Base-by-base conservation (phyloP, 345 rosid genomes). In the Leavenworthia alabamica region DNA sequence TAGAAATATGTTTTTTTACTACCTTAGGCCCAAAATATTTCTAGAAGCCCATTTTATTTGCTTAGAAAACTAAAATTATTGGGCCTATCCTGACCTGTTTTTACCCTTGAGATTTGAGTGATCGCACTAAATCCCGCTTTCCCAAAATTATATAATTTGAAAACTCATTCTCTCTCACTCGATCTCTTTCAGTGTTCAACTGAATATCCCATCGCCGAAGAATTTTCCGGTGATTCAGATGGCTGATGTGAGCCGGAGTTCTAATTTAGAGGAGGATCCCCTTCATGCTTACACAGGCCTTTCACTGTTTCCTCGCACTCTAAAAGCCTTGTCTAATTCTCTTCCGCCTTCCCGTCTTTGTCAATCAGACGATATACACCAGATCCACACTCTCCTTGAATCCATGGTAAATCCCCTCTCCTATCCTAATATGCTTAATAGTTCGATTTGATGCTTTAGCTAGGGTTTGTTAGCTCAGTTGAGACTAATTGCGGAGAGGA, bases 221-320 rank as follows among this genome's bases (percentile, higher is more conserved):
- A 28, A 22, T 45, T 37, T 13, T 0, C 45, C 52, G 68, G 70
- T 35, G 47, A 19, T 13, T 64, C 6, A 36, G 49, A 72, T 72
- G 76, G 6, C 20, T 46, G 51, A 53, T 56, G 40, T 17, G 4
- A 40, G 39, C 20, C 51, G 37, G 37, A 44, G 40, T 16, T 65
- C 76, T 28, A 54, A 32, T 28, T 31, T 55, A 26, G 26, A 19
- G 49, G 57, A 75, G 37, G 88, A 82, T 81, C 90, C 95, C 3
- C 68, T 91, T 10, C 77, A 53, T 16, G 75, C 50, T 32, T 82
- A 75, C 63, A 73, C 73, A 2, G 87, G 81, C 3, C 77, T 85
- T 29, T 68, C 90, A n/a, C 83, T 88, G 66, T 84, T 86, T 46
- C 81, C 81, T 33, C 78, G 84, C 8, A 78, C 90, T 2, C 70